Base-by-base conservation (phyloP, 441 rosid genomes). In the Populus hybrid region DNA sequence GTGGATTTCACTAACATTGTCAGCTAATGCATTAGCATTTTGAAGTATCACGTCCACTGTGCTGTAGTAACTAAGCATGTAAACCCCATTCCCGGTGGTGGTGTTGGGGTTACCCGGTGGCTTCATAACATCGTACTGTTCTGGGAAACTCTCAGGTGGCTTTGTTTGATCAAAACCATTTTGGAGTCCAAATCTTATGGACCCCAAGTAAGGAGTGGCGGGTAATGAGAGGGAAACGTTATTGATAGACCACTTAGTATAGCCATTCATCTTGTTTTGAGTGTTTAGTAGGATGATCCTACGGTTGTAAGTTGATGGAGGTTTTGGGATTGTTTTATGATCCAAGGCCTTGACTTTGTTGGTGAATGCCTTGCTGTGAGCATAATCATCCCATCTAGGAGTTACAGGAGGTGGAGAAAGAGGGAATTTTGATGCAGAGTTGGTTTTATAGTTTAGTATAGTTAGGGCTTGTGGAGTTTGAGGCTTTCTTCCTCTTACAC, bases 31-130 rank as follows among this genome's bases (percentile, higher is more conserved):
- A 71, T 92, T 91, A 0, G 98, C 89, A 73, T 94, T 92, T 38
- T 95, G 99, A 0, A 95, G 81, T 65, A 93, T 80, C 70, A 94
- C 89, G 71, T 94, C 99, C 14, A 93, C 88, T 2, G 91, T 87
- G 42, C 85, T 77, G 35, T 85, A 77, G 24, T 81, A 79, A 4
- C 23, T 75, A 2, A 93, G 69, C 78, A 20, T 61, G 81, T 93
- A 93, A 18, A 92, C 85, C 61, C 90, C 89, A 79, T 68, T 88
- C 11, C 97, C 93, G 0, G 28, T 2, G 0, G 84, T 87, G 0
- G 97, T 69, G 70, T 89, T 93, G 1, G 76, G 84, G 87, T 88
- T 86, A 0, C 23, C 61, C 16, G 95, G 80, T 0, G 88, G 89
- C 2, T 81, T 84, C 85, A 82, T 80, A 7, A 90, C 78, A 30